Evolutionary conservation across 164 flowering plant genomes (phyloP).

Genomic region (Protea cynaroides): DNA sequence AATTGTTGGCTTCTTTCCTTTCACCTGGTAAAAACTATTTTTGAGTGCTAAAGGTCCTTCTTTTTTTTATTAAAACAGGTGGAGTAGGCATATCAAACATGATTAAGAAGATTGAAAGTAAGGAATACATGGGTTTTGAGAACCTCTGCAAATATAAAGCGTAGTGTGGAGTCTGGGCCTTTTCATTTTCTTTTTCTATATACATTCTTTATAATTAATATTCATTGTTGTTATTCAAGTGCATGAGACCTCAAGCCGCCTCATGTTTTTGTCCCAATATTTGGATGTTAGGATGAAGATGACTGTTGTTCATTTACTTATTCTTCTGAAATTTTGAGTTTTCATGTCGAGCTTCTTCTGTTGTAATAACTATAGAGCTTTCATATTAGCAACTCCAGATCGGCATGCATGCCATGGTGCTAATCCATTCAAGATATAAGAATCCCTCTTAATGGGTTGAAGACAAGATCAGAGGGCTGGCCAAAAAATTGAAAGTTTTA

Average conservation of each 20-base stretch:
- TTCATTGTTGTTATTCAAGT: not conserved
- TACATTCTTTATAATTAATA: not conserved
- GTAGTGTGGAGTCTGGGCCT: constrained; percentile 4
- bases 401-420: too few relatives aligned
- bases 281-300: not conserved
- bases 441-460: too few relatives aligned
- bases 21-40: not conserved
- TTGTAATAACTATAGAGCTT: too few relatives aligned
- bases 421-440: too few relatives aligned
- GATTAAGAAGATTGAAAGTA: constrained; percentile 52
- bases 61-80: constrained; percentile 39
- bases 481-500: too few relatives aligned
- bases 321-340: not conserved
- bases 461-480: too few relatives aligned
- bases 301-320: not conserved
- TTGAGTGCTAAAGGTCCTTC: not conserved
- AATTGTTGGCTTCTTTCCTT: not conserved
- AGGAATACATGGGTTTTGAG: constrained; percentile 94
- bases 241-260: not conserved
- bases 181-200: not conserved
- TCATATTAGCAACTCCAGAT: too few relatives aligned
- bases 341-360: too few relatives aligned
- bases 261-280: constrained; percentile 1
- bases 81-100: constrained; percentile 82
- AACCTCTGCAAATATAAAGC: constrained; percentile 63